Conservation (phyloP, 306 rosid genomes). For the Coriaria nepalensis region DNA sequence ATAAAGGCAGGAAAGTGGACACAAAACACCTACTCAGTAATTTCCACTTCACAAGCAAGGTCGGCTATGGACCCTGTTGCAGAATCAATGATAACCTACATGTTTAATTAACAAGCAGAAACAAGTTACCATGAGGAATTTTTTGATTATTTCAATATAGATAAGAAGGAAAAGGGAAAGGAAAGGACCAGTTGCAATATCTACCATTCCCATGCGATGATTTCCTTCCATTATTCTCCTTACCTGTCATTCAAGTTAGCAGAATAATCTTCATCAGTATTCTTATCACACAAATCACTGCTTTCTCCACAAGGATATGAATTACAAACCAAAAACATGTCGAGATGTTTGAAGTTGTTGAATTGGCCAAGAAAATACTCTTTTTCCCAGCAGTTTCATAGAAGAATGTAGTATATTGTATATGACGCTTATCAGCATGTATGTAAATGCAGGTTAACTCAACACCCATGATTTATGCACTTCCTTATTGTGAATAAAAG, state of each 20-base stretch:
- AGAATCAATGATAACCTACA: constrained; percentile 63
- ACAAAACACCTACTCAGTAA: constrained; percentile 75
- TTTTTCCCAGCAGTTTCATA: no score
- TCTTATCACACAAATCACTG: background rate
- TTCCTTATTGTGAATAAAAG: background rate
- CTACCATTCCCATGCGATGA: constrained; percentile 99
- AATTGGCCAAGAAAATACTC: no score
- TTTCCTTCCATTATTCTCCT: constrained; percentile 99
- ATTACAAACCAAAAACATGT: no score
- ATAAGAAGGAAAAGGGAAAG: constrained; percentile 11
- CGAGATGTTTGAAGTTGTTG: no score
- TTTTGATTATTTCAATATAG: constrained; percentile 11
- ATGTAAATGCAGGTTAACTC: no score
- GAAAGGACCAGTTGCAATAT: constrained; percentile 21
- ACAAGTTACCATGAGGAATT: constrained; percentile 15
- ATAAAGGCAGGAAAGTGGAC: constrained; percentile 5
- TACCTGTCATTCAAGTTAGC: constrained; percentile 33
- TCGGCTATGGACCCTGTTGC: constrained; percentile 71
- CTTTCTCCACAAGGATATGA: background rate
- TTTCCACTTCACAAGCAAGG: constrained; percentile 94
- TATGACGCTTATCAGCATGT: no score
- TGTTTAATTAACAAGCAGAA: constrained; percentile 24
- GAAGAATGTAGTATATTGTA: no score
- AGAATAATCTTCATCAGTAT: constrained; percentile 8
- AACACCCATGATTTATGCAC: no score